Evolutionary conservation across 2,329 filamentous ascomycete species (phyloP).

Genomic region (Pseudocercospora fuligena): DNA sequence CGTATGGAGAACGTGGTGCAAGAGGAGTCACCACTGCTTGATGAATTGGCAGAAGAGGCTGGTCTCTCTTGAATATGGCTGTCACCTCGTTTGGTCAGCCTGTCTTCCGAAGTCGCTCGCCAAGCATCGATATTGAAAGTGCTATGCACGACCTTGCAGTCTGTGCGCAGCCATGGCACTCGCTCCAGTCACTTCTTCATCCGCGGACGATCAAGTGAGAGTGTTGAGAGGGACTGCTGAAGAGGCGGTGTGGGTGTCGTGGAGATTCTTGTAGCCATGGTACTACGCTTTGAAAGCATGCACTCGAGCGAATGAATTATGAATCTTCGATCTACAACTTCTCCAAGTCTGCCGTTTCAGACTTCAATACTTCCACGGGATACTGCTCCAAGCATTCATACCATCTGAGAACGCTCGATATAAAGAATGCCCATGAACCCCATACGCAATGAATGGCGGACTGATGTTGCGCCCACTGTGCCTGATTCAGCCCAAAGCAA

Average conservation of each 20-base stretch:
- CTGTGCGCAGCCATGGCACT: not conserved
- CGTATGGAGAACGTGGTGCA: not conserved
- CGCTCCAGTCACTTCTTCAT: not conserved
- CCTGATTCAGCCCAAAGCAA: constrained; percentile 34
- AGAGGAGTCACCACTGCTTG: not conserved
- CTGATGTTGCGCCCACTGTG: constrained; percentile 37
- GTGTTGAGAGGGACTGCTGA: not conserved
- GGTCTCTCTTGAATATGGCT: not conserved
- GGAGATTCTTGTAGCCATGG: not conserved
- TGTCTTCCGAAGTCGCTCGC: not conserved
- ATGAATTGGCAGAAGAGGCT: not conserved
- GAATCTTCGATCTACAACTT: not conserved
- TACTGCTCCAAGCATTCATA: constrained; percentile 35
- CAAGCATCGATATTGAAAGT: not conserved
- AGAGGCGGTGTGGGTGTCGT: not conserved
- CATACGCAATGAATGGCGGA: constrained; percentile 34
- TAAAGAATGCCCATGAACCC: constrained; percentile 36
- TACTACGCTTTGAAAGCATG: not conserved
- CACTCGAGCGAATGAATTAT: not conserved
- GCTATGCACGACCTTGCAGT: not conserved
- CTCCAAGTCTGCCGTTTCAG: not conserved
- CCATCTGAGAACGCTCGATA: constrained; percentile 37
- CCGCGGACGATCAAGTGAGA: not conserved
- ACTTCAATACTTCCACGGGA: constrained; percentile 15
- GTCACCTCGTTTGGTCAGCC: not conserved